Base-by-base conservation (phyloP, 1,139 yeast genomes). In the Saccharomyces pastorianus region DNA sequence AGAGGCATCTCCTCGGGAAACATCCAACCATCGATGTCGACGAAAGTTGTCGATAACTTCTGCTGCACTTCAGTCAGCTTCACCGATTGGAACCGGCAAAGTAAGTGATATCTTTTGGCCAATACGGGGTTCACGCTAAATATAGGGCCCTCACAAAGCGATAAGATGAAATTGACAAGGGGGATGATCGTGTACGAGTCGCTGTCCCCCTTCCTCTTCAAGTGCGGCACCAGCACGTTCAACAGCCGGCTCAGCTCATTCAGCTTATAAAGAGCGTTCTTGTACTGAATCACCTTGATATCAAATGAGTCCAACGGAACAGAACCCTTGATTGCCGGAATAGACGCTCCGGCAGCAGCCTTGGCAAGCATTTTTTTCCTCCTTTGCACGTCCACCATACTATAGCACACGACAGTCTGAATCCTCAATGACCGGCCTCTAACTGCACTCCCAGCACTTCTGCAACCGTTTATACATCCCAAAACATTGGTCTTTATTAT, bases 341-440 rank as follows among this genome's bases (percentile, higher is more conserved):
- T 50, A 2, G 66, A 55, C 9, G 63, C 64, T 28, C 54, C 49
- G 14, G 69, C 69, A 25, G 70, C 70, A 38, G 70, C 67, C 53
- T 60, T 65, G 9, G 67, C 66, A 48, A 60, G 56, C 69, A 64
- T 64, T 13, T 51, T 29, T 17, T 41, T 32, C 17, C 41, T 23
- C 23, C 11, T 38, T 38, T 17, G 44, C 44, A 20, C 25, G 6
- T 38, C 44, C 7, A 38, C 44, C 44, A 38, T 38, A 9, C 13
- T 38, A 8, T 2, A 51, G 20, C 27, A 38, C 42, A 38, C 14
- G 20, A 51, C 23, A 29, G 28, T 38, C 44, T 38, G 11, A 38
- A 20, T 38, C 13, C 6, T 38, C 44, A 17, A 38, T 6, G 7
- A 4, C 5, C 44, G 11, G 44, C 44, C 11, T 38, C 44, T 8